Percentiles rank a stretch among this genome's conserved stretches.
phyloP scores from a whole-genome alignment of 768 basidiomycete genomes.

The Sutorius australiensis region DNA sequence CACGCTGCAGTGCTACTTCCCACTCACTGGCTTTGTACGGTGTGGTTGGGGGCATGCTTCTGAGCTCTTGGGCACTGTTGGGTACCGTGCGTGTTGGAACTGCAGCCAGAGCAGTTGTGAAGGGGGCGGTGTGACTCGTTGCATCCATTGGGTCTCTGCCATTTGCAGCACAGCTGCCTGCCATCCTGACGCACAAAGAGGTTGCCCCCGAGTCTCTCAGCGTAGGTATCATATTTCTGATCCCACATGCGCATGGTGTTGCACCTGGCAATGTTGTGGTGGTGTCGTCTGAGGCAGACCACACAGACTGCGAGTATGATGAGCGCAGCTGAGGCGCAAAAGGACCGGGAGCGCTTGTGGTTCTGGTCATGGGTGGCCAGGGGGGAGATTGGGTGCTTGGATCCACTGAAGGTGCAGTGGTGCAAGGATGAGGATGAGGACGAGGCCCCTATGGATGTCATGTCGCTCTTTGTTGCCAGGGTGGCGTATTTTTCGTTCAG shows the following conservation, averaged over 20 bases:
- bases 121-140: no score
- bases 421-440: no score
- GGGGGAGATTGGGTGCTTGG: background rate
- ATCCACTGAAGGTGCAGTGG: background rate
- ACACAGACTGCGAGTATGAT: background rate
- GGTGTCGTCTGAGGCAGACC: background rate
- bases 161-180: no score
- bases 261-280: background rate
- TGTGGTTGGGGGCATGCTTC: background rate
- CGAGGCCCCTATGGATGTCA: no score
- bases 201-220: background rate
- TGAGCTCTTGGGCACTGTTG: background rate
- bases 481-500: no score
- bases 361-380: background rate
- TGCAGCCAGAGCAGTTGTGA: no score
- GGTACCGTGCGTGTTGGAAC: background rate
- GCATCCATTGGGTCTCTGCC: no score
- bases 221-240: background rate
- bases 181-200: no score
- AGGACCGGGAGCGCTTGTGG: background rate
- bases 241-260: background rate
- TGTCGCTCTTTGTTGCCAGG: no score
- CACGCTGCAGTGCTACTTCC: accelerated
- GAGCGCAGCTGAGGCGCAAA: background rate
- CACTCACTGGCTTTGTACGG: background rate